Base-by-base conservation (phyloP, 495 filamentous ascomycete genomes). In the Alectoria sarmentosa region DNA sequence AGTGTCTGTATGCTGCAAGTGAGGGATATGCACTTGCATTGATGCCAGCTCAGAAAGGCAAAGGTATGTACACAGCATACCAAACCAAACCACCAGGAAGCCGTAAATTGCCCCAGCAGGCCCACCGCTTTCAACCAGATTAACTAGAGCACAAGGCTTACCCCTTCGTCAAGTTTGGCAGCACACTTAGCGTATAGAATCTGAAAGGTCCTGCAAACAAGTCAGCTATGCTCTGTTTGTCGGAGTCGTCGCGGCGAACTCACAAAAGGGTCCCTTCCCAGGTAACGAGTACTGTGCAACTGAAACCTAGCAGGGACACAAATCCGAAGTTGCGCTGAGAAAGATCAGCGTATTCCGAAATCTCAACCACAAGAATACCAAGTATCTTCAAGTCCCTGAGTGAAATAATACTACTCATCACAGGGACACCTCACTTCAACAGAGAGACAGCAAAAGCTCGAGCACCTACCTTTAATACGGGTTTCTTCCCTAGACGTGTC, bases 321-420 rank as follows among this genome's bases (percentile, higher is more conserved):
- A 60, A 60, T 19, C 58, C 58, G 10, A 60, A 60, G 21, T 60
- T 60, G 3, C 58, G 36, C 58, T 60, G 57, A 41, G 38, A 13
- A 41, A 2, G 38, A 13, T 41, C 38, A 41, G 38, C 38, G 38
- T 13, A 14, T 41, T 41, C 14, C 38, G 2, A 41, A 13, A 14
- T 9, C 7, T 7, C 14, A 41, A 13, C 7, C 38, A 9, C 38
- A 15, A 15, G 14, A 9, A 14, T 41, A 41, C 14, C 38, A 10
- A 15, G 14, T 4, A 10, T 41, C 38, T 41, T 15, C 38, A 41
- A 41, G 2, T 2, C 38, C 38, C 38, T 5, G 38, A 41, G 14
- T 2, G 2, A 14, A 41, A 41, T 41, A 41, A 41, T 41, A 41
- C 14, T 14, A 5, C 38, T 41, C 38, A 14, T 41, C 38, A 15